Evolutionary conservation across 2,329 filamentous ascomycete genomes (phyloP), one percentile per base, ranked within the genome.

Genomic region (Triangularia verruculosa): DNA sequence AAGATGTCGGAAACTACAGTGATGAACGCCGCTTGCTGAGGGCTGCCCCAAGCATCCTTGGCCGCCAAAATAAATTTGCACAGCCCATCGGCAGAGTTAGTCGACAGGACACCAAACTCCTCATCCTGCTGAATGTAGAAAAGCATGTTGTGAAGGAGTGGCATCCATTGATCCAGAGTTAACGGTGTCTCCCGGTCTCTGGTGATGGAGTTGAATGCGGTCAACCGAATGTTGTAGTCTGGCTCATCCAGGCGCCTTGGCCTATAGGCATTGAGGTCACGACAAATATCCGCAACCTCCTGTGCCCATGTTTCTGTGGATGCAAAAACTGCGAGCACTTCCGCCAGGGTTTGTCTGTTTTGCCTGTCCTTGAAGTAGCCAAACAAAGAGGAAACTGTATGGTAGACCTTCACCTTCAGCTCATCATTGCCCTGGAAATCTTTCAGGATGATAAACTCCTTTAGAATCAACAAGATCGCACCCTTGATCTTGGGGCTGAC

Each of bases 41-140:
- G 72, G 58, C 72, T 72, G 20, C 77, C 76, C 22, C 74, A 72
- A 22, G 78, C 79, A n/a, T 78, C 72, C 2, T 83, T 78, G 2
- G 83, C 82, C 56, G 85, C 82, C 69, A 91, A 85, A 32, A 97
- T 83, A 71, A 97, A 95, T 59, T 88, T 85, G 70, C 90, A 90
- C 43, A 99, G 78, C 5, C 87, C 86, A 71, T 93, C 89, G 0
- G 93, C 91, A 6, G 95, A 92, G 74, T 94, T 97, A 1, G 84
- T 83, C 0, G 86, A 83, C 13, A 97, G 80, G 57, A 97, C 91
- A 54, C 92, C 91, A 67, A 96, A 89, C 74, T 99, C 95, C 66
- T 97, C 92, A 61, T 92, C 89, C 67, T 94, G 87, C 68, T 88
- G 89, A 68, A 97, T 89, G 72, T 90, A 95, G 76, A 89, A 98